These are phyloP conservation scores for Marasmius oreades DNA, from an alignment of 1,284 basidiomycete species.

Conservation along the genomic window DNA sequence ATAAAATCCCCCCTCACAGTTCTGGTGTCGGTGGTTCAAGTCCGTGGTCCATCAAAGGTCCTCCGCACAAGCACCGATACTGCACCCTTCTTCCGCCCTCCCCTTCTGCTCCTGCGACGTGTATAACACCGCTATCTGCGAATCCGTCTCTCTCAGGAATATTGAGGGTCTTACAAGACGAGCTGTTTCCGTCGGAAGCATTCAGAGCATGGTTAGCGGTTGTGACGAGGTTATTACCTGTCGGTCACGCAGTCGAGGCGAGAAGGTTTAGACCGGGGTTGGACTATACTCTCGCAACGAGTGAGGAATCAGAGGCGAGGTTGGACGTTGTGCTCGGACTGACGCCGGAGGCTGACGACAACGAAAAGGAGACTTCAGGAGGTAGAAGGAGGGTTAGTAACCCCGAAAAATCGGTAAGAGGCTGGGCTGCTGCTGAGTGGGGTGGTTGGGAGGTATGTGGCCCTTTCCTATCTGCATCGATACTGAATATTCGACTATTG, in stretches of 20 bases:
- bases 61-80: constrained; percentile 94
- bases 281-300: constrained; percentile 94
- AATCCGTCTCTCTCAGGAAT: constrained; percentile 53
- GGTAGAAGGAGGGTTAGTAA: constrained; percentile 17
- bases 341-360: constrained; percentile 64
- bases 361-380: constrained; percentile 32
- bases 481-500: constrained; percentile 8
- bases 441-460: constrained; percentile 87
- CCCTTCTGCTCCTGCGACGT: constrained; percentile 29
- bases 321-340: constrained; percentile 90
- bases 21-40: constrained; percentile 10
- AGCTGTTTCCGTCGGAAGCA: constrained; percentile 78
- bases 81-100: constrained; percentile 51
- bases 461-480: constrained; percentile 3
- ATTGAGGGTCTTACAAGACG: constrained; percentile 64
- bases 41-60: constrained; percentile 78
- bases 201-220: constrained; percentile 90
- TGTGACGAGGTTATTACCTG: constrained; percentile 75
- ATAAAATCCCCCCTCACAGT: constrained; percentile 63
- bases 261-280: constrained; percentile 89
- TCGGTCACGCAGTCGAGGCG: constrained; percentile 73
- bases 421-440: constrained; percentile 79
- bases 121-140: constrained; percentile 48
- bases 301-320: constrained; percentile 78
- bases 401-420: constrained; percentile 34